Base-by-base conservation (phyloP, 306 rosid genomes). In the Senna tora region DNA sequence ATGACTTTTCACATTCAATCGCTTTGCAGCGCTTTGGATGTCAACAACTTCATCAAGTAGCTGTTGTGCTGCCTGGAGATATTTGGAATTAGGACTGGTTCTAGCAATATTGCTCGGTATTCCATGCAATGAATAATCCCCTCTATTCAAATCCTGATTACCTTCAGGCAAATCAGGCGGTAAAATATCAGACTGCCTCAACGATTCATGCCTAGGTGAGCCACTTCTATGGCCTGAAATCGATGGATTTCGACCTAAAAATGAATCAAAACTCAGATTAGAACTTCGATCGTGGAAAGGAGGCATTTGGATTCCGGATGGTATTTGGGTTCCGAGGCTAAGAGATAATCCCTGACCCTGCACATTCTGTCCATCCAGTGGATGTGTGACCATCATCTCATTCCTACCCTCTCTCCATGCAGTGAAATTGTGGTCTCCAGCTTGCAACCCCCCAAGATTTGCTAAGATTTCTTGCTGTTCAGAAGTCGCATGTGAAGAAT, bases 1-100 rank as follows among this genome's bases (percentile, higher is more conserved):
- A 42, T 72, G 80, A 33, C 76, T 82, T 68, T 80, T 87, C 73
- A 30, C 34, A 34, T 74, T 78, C 2, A 83, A 68, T 75, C 49
- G 82, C 75, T 86, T 88, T 30, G 83, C 58, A 46, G 94, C 89
- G 68, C 81, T 85, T 33, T 78, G 81, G 59, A 90, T 87, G 73
- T 86, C 88, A 75, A 84, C 96, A 61, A 83, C 90, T 81, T 90
- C 97, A 79, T 86, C 94, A 25, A 90, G 97, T 69, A 88, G 78
- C 70, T 84, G 87, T 21, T 90, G 97, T 17, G 88, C 86, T 56
- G 84, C 92, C 85, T 81, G 86, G 63, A 90, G 89, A 69, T 90
- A 90, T 75, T 84, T 90, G 15, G 91, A 88, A 77, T 79, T 82
- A 15, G 94, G 87, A 80, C 75, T 73, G 7, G 80, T 67, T 69